Evolutionary conservation across 1,284 basidiomycete species (phyloP).

Genomic region (Polyporus tsugae): DNA sequence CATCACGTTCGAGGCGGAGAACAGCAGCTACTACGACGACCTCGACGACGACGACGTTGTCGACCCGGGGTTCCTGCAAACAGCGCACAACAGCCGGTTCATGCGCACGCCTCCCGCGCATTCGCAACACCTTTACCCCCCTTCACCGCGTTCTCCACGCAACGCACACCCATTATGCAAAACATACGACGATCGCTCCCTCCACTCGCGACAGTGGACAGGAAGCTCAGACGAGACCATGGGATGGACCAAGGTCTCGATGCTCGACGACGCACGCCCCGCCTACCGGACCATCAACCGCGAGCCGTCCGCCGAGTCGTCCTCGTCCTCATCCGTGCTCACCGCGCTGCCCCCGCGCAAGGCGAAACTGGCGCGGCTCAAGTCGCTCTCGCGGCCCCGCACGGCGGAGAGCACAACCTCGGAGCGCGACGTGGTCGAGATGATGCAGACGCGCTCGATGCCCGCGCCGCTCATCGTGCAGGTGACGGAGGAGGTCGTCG

Average conservation of each 20-base stretch:
- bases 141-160: background rate
- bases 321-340: slow-evolving; percentile 3
- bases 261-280: background rate
- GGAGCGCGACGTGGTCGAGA: slow-evolving; percentile 16
- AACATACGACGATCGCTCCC: background rate
- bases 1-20: slow-evolving; percentile 30
- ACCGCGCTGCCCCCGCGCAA: slow-evolving; percentile 8
- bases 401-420: slow-evolving; percentile 6
- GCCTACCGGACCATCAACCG: background rate
- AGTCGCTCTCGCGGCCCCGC: slow-evolving; percentile 14
- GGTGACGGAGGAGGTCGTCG: slow-evolving; percentile 31
- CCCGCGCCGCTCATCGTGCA: slow-evolving; percentile 31
- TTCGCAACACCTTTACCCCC: background rate
- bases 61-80: background rate
- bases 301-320: slow-evolving; percentile 6
- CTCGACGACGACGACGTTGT: slow-evolving; percentile 18
- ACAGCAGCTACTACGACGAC: slow-evolving; percentile 24
- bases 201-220: slow-evolving; percentile 6
- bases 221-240: slow-evolving; percentile 12
- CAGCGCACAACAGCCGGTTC: background rate
- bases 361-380: background rate
- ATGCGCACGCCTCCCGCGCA: background rate
- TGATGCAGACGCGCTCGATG: slow-evolving; percentile 30
- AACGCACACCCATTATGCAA: background rate
- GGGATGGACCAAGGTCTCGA: slow-evolving; percentile 7